Evolutionary conservation across 2,329 filamentous ascomycete genomes (phyloP), one percentile per base, ranked within the genome.

Genomic region (Amauroascus verrucosus): DNA sequence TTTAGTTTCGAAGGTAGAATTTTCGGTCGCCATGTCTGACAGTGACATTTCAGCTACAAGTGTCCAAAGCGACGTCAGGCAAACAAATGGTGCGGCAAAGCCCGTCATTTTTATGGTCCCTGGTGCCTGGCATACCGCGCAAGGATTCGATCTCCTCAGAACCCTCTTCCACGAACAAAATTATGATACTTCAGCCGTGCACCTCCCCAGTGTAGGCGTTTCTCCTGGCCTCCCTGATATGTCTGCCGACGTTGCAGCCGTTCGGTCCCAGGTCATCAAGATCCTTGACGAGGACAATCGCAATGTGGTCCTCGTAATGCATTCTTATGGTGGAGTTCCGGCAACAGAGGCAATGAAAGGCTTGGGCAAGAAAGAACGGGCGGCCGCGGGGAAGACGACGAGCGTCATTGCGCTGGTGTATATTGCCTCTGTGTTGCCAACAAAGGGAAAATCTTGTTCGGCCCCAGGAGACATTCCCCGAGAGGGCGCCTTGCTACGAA

Each of bases 271-370:
- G 11, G 56, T 62, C 11, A 44, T 58, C 32, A 62, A 63, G 63
- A 45, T 45, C 4, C 69, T 48, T 9, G 37, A 51, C 35, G 11
- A 24, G 16, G 33, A 41, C 18, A 32, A 41, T 26, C 48, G 35
- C 20, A 48, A 71, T 56, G 65, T 65, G 55, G 65, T 57, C 44
- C 56, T 61, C 55, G 62, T 61, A 48, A 67, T 57, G 57, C 68
- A 65, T 64, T 74, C 67, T 55, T 72, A 60, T 60, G 67, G 57
- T 61, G 72, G 60, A 45, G 61, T 61, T 58, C 63, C 63, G 0
- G 61, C 60, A 5, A 64, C 60, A 7, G 58, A 69, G 45, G 58
- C 56, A 30, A 43, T 63, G 9, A 63, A 68, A 47, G 63, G 64
- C 1, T 18, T 69, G 6, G 58, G 55, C 1, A 63, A 62, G 47